Base-by-base conservation (phyloP, 2,329 filamentous ascomycete genomes). In the Fusarium floridanum region DNA sequence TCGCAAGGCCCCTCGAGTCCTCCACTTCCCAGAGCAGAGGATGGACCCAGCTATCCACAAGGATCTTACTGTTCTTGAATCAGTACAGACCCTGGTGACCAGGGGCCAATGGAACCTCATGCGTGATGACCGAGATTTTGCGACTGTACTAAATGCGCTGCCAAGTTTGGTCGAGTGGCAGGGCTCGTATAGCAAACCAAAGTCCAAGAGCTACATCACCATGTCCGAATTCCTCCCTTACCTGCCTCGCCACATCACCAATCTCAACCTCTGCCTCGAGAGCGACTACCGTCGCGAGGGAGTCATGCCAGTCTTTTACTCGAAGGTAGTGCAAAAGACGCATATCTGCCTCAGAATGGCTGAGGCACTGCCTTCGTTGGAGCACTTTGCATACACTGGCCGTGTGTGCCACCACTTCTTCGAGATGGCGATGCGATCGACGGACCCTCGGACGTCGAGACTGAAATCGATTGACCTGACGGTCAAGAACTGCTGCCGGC, bases 71-170 rank as follows among this genome's bases (percentile, higher is more conserved):
- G 76, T 82, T 22, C 84, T 93, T 4, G 81, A 85, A 4, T 88
- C 89, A 4, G 88, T 95, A 36, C 88, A 88, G 63, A 94, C 92
- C 1, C 86, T 95, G 22, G 89, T 94, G 50, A 92, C 92, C 81
- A 91, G 92, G 76, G 93, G 93, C 8, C 92, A 94, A 75, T 95
- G 93, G 93, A 95, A 95, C 78, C 86, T 95, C 32, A 92, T 94
- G 81, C 87, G 93, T 56, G 85, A 88, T 17, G 84, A 89, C 50
- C 83, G 85, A 20, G 92, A 95, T 80, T 94, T 93, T 82, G 83
- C 86, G 66, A 86, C 86, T 61, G 87, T 95, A 60, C 85, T 90
- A 22, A 81, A 83, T 14, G 92, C 92, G 6, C 80, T 95, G 50
- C 93, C 93, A 1, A 91, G 89, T 70, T 83, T 95, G n/a, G 82